Evolutionary conservation across 2,329 filamentous ascomycete genomes (phyloP), one percentile per base, ranked within the genome.

Genomic region (Ambrosiella beaveri): DNA sequence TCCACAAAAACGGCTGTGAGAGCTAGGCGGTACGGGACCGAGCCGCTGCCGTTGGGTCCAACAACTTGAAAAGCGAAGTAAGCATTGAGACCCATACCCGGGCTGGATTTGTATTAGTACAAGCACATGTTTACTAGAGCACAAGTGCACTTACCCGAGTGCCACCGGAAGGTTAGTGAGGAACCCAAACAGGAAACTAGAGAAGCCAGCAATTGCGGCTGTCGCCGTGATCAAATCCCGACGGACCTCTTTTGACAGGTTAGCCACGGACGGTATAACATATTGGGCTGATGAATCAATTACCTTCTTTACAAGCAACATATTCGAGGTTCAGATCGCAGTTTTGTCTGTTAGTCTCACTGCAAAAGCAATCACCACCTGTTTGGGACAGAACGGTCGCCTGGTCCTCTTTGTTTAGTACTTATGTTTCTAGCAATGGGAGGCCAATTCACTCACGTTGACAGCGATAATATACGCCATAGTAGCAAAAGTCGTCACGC

Each of bases 401-500:
- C 78, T 93, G 73, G 13, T 13, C 35, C 49, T 8, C 11, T n/a
- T 35, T 52, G 27, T 19, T 8, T 36, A 13, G 35, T 19, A n/a
- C 27, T 27, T 36, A 7, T 19, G 13, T 52, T 36, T 37, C 1
- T 2, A 49, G 15, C 15, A 52, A 19, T 41, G 40, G 40, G 5
- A 12, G 4, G 40, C n/a, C n/a, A 12, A 6, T 4, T 6, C 3
- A 64, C 74, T 64, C 62, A 80, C 79, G 64, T 84, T 83, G 62
- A 84, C 82, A 7, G 84, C 84, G 66, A 93, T 89, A 64, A 93
- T 91, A 69, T 90, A 91, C 12, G 86, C 84, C 86, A 89, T 88
- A 2, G 84, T 85, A 57, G 84, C 82, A 66, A 86, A 86, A 1
- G 87, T 93, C 1, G 88, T 88, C 57, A 91, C 68, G 1, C 87